phyloP scores from a whole-genome alignment of 192 early-diverging fungal species.

The Mortierella antarctica region DNA sequence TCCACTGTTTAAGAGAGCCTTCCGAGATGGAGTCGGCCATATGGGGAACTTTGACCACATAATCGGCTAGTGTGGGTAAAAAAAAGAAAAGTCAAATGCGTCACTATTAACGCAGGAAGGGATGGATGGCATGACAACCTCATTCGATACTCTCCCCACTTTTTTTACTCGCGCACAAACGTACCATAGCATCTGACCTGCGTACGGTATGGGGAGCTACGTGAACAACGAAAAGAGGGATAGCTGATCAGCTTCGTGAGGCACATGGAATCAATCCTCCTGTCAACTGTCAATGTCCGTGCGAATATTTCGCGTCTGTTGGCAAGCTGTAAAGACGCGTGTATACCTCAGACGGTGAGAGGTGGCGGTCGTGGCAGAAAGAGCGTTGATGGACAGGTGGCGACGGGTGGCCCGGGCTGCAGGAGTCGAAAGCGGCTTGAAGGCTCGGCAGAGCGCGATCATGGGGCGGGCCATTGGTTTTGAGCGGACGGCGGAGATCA shows the following conservation, averaged over 20 bases:
- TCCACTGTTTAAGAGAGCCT: slow-evolving; percentile 95
- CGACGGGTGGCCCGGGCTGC: slow-evolving; percentile 32
- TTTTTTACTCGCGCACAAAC: background rate
- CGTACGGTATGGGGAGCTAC: slow-evolving; percentile 49
- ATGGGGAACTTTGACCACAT: slow-evolving; percentile 92
- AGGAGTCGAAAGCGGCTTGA: slow-evolving; percentile 24
- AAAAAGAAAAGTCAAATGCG: background rate
- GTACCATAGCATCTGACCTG: slow-evolving; percentile 53
- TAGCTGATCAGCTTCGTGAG: background rate
- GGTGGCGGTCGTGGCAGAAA: slow-evolving; percentile 25
- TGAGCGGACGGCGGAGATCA: slow-evolving; percentile 54
- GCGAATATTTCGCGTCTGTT: background rate
- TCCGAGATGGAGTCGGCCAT: slow-evolving; percentile 99
- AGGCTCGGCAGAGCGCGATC: slow-evolving; percentile 21
- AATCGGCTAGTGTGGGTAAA: slow-evolving; percentile 66
- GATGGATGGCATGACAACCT: background rate
- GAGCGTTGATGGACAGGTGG: slow-evolving; percentile 45
- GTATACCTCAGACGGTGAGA: slow-evolving; percentile 47
- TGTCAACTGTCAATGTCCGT: background rate
- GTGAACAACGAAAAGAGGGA: background rate
- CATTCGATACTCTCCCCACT: background rate
- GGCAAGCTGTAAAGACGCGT: background rate
- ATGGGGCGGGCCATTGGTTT: slow-evolving; percentile 44
- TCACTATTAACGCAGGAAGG: background rate
- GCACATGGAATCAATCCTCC: background rate